Evolutionary conservation across 2,329 filamentous ascomycete species (phyloP), one percentile per base, ranked within the genome.

Genomic region (Teratosphaeria gauchensis): DNA sequence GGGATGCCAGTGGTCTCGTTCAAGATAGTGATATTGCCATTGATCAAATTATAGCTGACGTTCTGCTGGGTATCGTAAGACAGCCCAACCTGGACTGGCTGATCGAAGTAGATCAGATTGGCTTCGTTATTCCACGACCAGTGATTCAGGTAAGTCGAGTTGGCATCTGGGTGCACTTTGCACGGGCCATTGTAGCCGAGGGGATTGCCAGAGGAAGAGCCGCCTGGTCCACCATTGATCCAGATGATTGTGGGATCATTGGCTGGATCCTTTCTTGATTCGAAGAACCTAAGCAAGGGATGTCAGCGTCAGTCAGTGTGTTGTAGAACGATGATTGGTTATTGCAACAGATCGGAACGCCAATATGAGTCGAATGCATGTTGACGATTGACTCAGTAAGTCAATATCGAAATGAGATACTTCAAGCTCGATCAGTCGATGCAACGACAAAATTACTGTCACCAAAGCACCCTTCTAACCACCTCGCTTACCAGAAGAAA

Each of bases 151-250:
- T 73, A 62, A 12, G 59, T 64, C n/a, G 61, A 59, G 56, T 61
- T 65, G 53, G 63, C 63, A 56, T 68, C 61, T 55, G 66, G 48
- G 52, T 35, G 57, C 60, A 59, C 57, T 19, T 54, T 28, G 65
- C 83, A 86, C 1, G 83, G 82, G 1, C 78, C 78, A 60, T 80
- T 79, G 64, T 80, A 80, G 57, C 68, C 71, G 56, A 77, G 67
- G 24, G 77, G 63, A 7, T 67, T 84, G 72, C 9, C 21, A 42
- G 82, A 71, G 8, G 77, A 80, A 60, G 79, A 77, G 16, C 72
- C 75, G 1, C 82, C 82, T 0, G 83, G 83, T 0, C 83, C 83
- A 19, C 83, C 82, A 58, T 83, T 83, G 68, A 85, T 76, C 78
- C 82, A 86, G 32, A 85, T 78, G 0, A 79, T 76, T 1, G 85